phyloP scores from a whole-genome alignment of 129 eudicot genomes.

The Flaveria linearis region DNA sequence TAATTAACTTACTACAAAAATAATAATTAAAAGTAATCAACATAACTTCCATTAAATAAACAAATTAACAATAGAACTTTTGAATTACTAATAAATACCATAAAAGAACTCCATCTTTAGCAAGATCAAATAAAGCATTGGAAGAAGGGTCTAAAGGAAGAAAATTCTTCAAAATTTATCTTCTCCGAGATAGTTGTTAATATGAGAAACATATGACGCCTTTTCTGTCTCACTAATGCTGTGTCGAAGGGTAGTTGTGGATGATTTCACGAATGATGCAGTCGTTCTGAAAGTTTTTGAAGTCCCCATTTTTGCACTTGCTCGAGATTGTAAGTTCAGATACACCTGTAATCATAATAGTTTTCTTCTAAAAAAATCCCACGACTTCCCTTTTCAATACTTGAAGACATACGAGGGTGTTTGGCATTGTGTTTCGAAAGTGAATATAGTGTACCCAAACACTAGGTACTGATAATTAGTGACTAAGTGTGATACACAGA shows the following conservation, averaged over 20 bases:
- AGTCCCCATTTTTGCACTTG: slow-evolving; percentile 44
- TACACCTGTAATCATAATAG: slow-evolving; percentile 37
- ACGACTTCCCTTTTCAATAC: not conserved
- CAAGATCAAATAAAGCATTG: slow-evolving; percentile 49
- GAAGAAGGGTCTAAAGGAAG: slow-evolving; percentile 57
- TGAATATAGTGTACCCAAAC: too few relatives aligned
- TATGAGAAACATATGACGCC: slow-evolving; percentile 58
- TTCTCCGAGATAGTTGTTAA: slow-evolving; percentile 59
- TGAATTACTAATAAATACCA: slow-evolving; percentile 40
- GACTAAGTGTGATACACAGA: too few relatives aligned
- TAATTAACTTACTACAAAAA: slow-evolving; percentile 61
- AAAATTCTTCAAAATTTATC: slow-evolving; percentile 52
- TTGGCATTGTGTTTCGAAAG: not conserved
- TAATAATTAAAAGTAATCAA: slow-evolving; percentile 20
- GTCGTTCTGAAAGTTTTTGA: slow-evolving; percentile 46
- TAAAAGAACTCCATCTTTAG: slow-evolving; percentile 60
- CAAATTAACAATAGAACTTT: not conserved
- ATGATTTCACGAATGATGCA: slow-evolving; percentile 55
- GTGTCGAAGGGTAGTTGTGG: slow-evolving; percentile 58
- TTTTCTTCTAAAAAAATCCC: not conserved
- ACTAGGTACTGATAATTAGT: too few relatives aligned
- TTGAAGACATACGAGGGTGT: not conserved
- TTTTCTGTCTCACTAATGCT: slow-evolving; percentile 59
- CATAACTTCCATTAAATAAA: not conserved
- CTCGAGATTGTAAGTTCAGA: slow-evolving; percentile 47